Evolutionary conservation across 306 rosid genomes (phyloP), one percentile per base, ranked within the genome.

Genomic region (Cicer cuneatum): DNA sequence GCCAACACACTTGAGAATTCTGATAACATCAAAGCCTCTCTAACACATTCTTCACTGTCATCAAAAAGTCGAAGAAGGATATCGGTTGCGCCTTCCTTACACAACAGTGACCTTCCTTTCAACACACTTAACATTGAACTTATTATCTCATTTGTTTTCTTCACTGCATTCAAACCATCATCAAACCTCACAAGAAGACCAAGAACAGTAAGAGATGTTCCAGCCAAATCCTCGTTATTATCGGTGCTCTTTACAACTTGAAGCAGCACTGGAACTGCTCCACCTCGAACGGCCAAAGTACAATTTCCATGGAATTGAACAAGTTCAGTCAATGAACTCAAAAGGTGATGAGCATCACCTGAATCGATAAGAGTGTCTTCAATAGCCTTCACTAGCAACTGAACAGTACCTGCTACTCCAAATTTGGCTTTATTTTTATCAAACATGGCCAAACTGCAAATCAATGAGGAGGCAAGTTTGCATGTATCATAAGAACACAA

Each of bases 341-440:
- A 77, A 71, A 87, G 78, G 71, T 89, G 89, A 59, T 90, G 87
- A 6, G 52, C 37, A 12, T 65, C 52, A 7, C 11, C 13, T 16
- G 3, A 63, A 52, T 87, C 85, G 39, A 79, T 76, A 14, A 3
- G 37, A 21, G 83, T 82, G 6, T 65, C 66, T 1, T 87, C 67
- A 5, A 87, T 60, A 10, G 81, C 88, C 59, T 76, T 81, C 10
- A 89, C 86, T n/a, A 89, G 81, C 45, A 88, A 48, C 38, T 83
- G 90, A 37, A 91, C 75, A 0, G 97, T 93, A 4, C 93, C 92
- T 7, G 96, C 90, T 1, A 91, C 93, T 0, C 97, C 97, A 41
- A 91, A 88, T 63, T 89, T 91, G 81, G 98, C 96, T 78, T 91
- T 89, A 82, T 93, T 93, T 75, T 85, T 93, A 69, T 93, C 92